Percentiles rank a stretch among this genome's conserved stretches.
Conservation (phyloP, 345 rosid genomes). For the Eucalyptus marginata region DNA sequence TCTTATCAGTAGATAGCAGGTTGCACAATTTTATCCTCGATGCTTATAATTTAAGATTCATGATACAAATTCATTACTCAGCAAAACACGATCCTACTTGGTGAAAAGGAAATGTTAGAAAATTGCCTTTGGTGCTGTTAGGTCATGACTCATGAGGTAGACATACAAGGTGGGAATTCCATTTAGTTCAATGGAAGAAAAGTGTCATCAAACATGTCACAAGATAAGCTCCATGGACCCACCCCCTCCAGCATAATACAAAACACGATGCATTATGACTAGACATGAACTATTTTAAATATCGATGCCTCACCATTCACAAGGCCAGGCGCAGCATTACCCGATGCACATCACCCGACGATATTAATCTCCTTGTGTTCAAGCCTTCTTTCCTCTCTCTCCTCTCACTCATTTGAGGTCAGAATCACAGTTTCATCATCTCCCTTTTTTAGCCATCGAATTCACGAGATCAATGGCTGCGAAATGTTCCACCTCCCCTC, state of each 20-base stretch:
- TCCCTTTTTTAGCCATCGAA: background rate
- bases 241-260: background rate
- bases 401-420: background rate
- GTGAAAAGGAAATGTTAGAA: background rate
- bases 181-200: background rate
- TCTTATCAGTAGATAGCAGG: fast-evolving
- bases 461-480: slow-evolving; percentile 25
- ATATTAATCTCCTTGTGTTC: background rate
- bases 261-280: background rate
- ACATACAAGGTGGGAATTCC: background rate
- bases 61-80: background rate
- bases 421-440: background rate
- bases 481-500: slow-evolving; percentile 21
- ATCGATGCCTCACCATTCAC: background rate
- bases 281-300: background rate
- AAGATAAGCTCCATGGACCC: background rate
- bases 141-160: background rate
- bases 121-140: background rate
- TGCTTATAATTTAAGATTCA: background rate
- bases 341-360: background rate
- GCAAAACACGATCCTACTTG: background rate
- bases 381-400: background rate
- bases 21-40: background rate
- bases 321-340: background rate
- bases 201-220: background rate